Evolutionary conservation across 2,329 filamentous ascomycete species (phyloP).

Genomic region (Chaetomium sp.): DNA sequence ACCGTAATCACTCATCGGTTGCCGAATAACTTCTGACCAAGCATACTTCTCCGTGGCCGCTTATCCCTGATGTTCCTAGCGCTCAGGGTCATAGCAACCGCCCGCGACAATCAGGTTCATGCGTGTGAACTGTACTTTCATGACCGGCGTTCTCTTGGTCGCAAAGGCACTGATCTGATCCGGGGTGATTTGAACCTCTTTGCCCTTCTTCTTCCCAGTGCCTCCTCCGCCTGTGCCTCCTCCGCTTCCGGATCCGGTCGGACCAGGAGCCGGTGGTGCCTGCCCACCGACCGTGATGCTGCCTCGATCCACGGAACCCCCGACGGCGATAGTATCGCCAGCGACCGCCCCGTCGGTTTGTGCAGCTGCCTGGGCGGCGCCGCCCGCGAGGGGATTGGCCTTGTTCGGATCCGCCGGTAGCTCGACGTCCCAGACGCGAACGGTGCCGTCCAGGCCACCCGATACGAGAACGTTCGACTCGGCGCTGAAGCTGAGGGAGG

Average conservation of each 20-base stretch:
- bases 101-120: conserved; percentile 92
- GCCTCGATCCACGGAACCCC: conserved; percentile 27
- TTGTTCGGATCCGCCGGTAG: conserved; percentile 60
- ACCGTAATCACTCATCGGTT: no score
- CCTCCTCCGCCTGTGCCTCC: conserved; percentile 26
- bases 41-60: neutral
- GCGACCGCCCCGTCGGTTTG: conserved; percentile 27
- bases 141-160: conserved; percentile 92
- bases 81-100: conserved; percentile 55
- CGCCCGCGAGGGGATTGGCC: conserved; percentile 34
- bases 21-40: neutral
- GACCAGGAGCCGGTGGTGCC: conserved; percentile 38
- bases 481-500: conserved; percentile 86
- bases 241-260: conserved; percentile 29
- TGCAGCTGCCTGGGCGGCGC: conserved; percentile 19
- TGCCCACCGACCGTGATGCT: conserved; percentile 38
- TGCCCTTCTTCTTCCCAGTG: conserved; percentile 66
- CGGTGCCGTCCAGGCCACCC: conserved; percentile 84
- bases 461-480: conserved; percentile 88
- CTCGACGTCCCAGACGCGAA: conserved; percentile 88
- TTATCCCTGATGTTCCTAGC: conserved; percentile 12
- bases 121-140: conserved; percentile 86
- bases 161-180: conserved; percentile 94
- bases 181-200: conserved; percentile 82
- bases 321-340: conserved; percentile 37